Base-by-base conservation (phyloP, 768 basidiomycete genomes). In the Suillus subalutaceus region DNA sequence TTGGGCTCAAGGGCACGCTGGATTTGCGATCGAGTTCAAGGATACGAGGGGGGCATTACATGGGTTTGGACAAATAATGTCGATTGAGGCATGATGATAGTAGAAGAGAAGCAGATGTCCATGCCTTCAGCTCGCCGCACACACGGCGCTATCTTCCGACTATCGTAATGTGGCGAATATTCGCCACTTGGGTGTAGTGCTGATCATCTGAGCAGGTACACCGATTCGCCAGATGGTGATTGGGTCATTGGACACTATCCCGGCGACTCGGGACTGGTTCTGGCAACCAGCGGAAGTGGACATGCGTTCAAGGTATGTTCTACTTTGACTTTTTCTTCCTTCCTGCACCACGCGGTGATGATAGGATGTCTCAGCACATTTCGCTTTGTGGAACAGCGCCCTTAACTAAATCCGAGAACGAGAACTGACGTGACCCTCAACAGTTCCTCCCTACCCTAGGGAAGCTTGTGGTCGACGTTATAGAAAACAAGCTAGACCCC, bases 361-460 rank as follows among this genome's bases (percentile, higher is more conserved):
- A 58, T 4, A 16, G 38, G 5, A 26, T 40, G 16, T 8, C 8
- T 40, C 38, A 10, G 26, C 26, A 26, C 26, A 26, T 26, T 26
- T 26, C 38, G 6, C 38, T 59, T 59, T 26, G 23, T 41, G 23
- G 23, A 59, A 40, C 38, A 10, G 37, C 8, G 15, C 20, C n/a
- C 37, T 40, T 38, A 18, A 23, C 8, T 40, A 40, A 40, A 18
- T 59, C 5, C 12, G 2, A 60, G 62, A 23, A 46, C 16, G 30
- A 52, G 26, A 63, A 35, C 53, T 63, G 32, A 52, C 9, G 23
- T 59, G 3, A 10, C 26, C 18, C 10, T 35, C 20, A 30, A n/a
- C 64, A 99, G 91, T 97, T 97, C 80, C 82, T 97, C 13, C 96
- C 96, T 4, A 86, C 89, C 18, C 84, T 97, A 62, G 96, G 96